A percentile compares a stretch with the other conserved stretches of the same genome.
phyloP scores from a whole-genome alignment of 78 protist species.

The Diacronema lutheri region DNA sequence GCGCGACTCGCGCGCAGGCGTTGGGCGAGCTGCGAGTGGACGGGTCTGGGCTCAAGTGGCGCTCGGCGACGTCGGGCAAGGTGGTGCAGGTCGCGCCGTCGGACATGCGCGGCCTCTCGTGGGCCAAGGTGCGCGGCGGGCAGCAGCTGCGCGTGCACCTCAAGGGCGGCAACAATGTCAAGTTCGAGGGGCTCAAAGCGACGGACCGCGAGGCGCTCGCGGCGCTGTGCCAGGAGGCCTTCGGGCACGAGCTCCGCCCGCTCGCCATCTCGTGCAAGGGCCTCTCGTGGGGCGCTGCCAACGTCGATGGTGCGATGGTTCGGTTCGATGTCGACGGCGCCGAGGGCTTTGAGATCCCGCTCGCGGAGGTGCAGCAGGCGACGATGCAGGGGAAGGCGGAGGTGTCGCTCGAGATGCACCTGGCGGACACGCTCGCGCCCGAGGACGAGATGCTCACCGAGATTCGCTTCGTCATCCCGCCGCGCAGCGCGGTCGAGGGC shows the following conservation, averaged over 20 bases:
- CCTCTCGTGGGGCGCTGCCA: neutral
- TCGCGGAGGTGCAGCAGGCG: neutral
- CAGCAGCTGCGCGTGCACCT: no score
- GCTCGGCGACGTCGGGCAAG: no score
- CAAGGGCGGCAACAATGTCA: no score
- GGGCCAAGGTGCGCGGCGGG: no score
- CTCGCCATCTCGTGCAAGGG: neutral
- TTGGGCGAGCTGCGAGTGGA: no score
- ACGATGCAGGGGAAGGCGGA: neutral
- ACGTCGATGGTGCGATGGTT: neutral
- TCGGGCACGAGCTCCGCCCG: neutral
- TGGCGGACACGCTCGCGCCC: neutral
- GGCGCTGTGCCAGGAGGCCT: no score
- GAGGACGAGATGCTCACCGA: slow-evolving; percentile 10
- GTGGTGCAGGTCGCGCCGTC: no score
- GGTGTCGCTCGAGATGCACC: neutral
- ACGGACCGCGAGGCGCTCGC: neutral
- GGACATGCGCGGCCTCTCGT: no score
- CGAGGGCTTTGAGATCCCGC: neutral
- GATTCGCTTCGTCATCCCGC: neutral
- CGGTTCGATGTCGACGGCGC: neutral
- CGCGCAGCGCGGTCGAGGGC: no score
- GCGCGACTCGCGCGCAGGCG: no score
- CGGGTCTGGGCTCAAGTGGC: no score
- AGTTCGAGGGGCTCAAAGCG: no score